Conservation (phyloP, 352 stramenopile species). For the Globisporangium carolinianum region DNA sequence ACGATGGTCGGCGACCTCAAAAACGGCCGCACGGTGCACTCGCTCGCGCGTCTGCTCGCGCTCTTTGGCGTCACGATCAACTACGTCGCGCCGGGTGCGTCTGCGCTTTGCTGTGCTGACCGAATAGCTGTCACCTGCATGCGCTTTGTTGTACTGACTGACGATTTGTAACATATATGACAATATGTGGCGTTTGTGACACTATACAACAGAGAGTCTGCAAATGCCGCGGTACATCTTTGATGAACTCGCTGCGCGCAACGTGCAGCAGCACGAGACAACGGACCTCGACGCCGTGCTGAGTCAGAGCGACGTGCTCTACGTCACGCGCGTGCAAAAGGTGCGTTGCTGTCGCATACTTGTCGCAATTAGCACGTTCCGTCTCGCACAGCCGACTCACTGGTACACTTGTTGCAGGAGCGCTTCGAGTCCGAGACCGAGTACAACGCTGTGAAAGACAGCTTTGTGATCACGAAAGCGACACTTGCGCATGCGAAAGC, state of each 20-base stretch:
- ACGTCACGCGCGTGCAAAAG: slow-evolving; percentile 98
- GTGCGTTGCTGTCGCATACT: slow-evolving; percentile 6
- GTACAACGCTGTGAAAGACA: slow-evolving; percentile 94
- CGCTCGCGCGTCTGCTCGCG: slow-evolving; percentile 92
- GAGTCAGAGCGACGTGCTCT: slow-evolving; percentile 93
- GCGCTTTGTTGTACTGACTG: neutral
- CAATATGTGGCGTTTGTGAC: neutral
- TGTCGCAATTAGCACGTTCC: neutral
- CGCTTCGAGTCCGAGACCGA: slow-evolving; percentile 92
- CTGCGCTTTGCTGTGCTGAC: neutral
- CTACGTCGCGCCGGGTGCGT: slow-evolving; percentile 83
- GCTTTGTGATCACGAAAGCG: slow-evolving; percentile 67
- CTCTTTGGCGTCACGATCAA: slow-evolving; percentile 89
- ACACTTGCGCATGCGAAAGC: slow-evolving; percentile 83
- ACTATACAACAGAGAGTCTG: slow-evolving; percentile 36
- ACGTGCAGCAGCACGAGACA: slow-evolving; percentile 85
- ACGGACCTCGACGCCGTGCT: slow-evolving; percentile 85
- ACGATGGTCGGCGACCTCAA: slow-evolving; percentile 99
- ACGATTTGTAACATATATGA: neutral
- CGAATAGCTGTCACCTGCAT: neutral
- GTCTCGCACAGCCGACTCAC: too few species aligned
- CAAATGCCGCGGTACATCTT: slow-evolving; percentile 82
- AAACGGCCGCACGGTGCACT: slow-evolving; percentile 98
- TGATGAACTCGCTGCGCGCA: slow-evolving; percentile 54
- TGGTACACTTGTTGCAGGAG: slow-evolving; percentile 50